Base-by-base conservation (phyloP, 257 asterid species). In the Fraxinus cuspidata region DNA sequence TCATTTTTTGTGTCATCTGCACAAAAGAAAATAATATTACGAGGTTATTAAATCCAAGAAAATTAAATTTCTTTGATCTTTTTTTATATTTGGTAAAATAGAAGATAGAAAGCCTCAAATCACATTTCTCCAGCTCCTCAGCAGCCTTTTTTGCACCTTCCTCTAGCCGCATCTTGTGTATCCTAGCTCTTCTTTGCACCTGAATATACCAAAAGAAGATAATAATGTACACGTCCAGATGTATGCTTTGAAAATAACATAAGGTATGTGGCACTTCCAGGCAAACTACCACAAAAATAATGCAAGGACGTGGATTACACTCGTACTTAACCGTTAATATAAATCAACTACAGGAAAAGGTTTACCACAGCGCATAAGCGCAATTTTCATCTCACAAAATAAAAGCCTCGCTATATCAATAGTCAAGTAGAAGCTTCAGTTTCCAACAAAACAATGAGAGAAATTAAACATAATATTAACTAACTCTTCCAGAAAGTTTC, bases 91-190 rank as follows among this genome's bases (percentile, higher is more conserved):
- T 63, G 68, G 34, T 63, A 63, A 63, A 15, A 11, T 11, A 27
- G n/a, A 63, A 63, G 32, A 63, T 63, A 29, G 16, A 71, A 67
- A 69, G 63, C 27, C 35, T 37, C 19, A 47, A 72, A 70, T 79
- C 73, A 95, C 99, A 90, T 91, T 89, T 90, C 86, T 95, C 96
- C 82, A 91, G 81, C 86, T 90, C 97, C 86, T 95, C 97, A 27
- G 96, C 96, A 77, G 92, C 97, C 86, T 90, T 94, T 83, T 89
- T 91, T 42, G 97, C 96, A 74, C 97, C 99, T 82, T 89, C 95
- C 87, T 92, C 99, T 56, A 94, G 88, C 74, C 97, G 90, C 72
- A 91, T 4, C 86, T 86, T 83, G 85, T 90, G 99, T 81, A 95
- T 92, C 86, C 99, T 85, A 74, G 99, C 94, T 86, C 86, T 90